Conservation (phyloP, 139 green algal species). For the Diplosphaera chodatii region DNA sequence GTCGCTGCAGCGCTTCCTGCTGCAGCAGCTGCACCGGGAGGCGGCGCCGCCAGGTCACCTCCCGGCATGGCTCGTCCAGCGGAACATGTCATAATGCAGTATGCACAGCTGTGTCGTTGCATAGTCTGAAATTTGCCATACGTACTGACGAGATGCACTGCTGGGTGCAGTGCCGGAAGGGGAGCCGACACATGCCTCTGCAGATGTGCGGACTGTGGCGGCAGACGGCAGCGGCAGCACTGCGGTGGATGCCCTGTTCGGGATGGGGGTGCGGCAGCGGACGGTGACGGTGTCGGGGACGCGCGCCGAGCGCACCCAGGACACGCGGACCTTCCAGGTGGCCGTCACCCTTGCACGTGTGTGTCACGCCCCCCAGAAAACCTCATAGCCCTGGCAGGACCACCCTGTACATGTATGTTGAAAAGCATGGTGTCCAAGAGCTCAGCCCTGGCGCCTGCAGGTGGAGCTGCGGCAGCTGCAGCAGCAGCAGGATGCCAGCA, state of each 20-base stretch:
- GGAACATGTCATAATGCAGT: no score
- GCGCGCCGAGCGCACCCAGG: slow-evolving; percentile 3
- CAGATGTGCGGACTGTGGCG: not conserved
- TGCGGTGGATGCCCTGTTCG: slow-evolving; percentile 33
- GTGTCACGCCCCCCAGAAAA: no score
- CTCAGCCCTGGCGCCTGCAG: no score
- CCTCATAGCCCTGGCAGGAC: no score
- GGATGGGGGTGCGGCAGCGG: slow-evolving; percentile 32
- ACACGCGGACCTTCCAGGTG: slow-evolving; percentile 40
- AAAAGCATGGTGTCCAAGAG: no score
- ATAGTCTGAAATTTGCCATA: no score
- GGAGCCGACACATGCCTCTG: not conserved
- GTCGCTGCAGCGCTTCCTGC: slow-evolving; percentile 76
- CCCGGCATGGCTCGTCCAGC: no score
- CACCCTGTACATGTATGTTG: no score
- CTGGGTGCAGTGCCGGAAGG: not conserved
- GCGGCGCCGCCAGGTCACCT: not conserved
- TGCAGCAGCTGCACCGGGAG: slow-evolving; percentile 81
- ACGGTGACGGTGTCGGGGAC: slow-evolving; percentile 34
- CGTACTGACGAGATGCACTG: not conserved
- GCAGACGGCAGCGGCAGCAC: not conserved
- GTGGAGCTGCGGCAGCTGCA: slow-evolving; percentile 44
- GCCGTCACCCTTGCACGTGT: no score
- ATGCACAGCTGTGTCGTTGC: no score
- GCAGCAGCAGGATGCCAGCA: not conserved